Evolutionary conservation across 768 basidiomycete genomes (phyloP).

Genomic region (Infundibulicybe gibba): DNA sequence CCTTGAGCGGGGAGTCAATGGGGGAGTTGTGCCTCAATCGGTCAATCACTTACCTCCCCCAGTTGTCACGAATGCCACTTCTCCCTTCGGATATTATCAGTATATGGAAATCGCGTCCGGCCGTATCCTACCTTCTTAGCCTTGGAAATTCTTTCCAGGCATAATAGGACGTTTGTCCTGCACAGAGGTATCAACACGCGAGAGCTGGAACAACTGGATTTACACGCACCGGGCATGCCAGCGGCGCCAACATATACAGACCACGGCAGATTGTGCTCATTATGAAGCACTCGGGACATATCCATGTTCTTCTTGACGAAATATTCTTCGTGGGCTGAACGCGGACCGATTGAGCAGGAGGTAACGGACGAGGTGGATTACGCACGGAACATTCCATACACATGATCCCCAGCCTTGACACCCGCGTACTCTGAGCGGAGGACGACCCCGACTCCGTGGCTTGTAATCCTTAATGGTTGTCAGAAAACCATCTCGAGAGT

Average conservation of each 20-base stretch:
- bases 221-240: slow-evolving; percentile 48
- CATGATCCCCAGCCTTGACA: slow-evolving; percentile 23
- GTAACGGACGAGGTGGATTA: background rate
- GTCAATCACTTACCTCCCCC: slow-evolving; percentile 24
- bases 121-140: slow-evolving; percentile 26
- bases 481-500: background rate
- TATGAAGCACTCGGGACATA: slow-evolving; percentile 24
- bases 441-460: slow-evolving; percentile 16
- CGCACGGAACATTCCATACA: slow-evolving; percentile 22
- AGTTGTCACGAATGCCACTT: slow-evolving; percentile 34
- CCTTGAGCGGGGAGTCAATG: slow-evolving; percentile 8
- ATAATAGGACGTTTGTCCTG: slow-evolving; percentile 29
- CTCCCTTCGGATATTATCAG: slow-evolving; percentile 21
- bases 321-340: slow-evolving; percentile 38
- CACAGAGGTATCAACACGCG: slow-evolving; percentile 11
- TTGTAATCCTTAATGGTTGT: slow-evolving; percentile 8
- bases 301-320: slow-evolving; percentile 20
- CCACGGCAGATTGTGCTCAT: slow-evolving; percentile 45
- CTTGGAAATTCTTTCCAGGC: slow-evolving; percentile 35
- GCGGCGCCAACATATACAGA: slow-evolving; percentile 41
- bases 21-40: background rate
- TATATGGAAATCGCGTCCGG: too few species aligned
- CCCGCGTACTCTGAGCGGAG: slow-evolving; percentile 13
- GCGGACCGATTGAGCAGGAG: slow-evolving; percentile 14
- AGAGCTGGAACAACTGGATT: background rate